These are phyloP conservation scores for Scopulariopsis brevicaulis DNA, from an alignment of 2,329 filamentous ascomycete genomes.

Conservation along the genomic window DNA sequence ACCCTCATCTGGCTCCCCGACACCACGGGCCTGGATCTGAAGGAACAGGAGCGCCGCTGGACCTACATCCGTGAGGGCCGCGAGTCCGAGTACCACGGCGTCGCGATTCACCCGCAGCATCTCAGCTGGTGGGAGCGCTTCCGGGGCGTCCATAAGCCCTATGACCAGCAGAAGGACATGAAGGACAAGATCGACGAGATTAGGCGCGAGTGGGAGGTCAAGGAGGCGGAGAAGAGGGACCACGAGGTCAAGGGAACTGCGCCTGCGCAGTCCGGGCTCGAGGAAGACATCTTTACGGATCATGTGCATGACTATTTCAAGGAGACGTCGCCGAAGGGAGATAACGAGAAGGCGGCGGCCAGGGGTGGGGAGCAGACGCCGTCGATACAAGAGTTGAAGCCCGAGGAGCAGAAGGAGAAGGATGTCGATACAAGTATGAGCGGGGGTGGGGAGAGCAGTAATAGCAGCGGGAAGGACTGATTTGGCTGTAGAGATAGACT, in stretches of 20 bases:
- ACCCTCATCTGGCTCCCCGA: slow-evolving; percentile 87
- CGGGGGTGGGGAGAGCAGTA: not conserved
- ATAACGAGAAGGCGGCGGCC: not conserved
- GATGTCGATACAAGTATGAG: not conserved
- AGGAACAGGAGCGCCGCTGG: slow-evolving; percentile 96
- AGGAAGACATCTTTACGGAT: slow-evolving; percentile 2
- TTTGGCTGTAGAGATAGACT: not conserved
- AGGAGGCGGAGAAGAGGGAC: slow-evolving; percentile 26
- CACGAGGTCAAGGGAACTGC: slow-evolving; percentile 36
- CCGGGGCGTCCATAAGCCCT: slow-evolving; percentile 66
- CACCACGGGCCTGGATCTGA: slow-evolving; percentile 89
- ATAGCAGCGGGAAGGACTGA: not conserved
- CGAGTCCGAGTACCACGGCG: slow-evolving; percentile 78
- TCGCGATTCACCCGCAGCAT: slow-evolving; percentile 83
- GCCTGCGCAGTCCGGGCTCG: slow-evolving; percentile 10
- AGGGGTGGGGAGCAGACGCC: not conserved
- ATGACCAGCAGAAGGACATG: slow-evolving; percentile 75
- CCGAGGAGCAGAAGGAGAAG: not conserved
- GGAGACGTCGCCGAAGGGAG: not conserved
- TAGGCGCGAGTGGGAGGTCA: slow-evolving; percentile 49
- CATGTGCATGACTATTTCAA: slow-evolving; percentile 5
- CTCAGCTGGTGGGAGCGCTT: slow-evolving; percentile 80
- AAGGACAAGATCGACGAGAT: slow-evolving; percentile 78
- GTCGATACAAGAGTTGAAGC: not conserved
- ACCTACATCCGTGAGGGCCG: slow-evolving; percentile 69